Conservation (phyloP, 495 filamentous ascomycete genomes). For the Pseudotulostoma volvatum region DNA sequence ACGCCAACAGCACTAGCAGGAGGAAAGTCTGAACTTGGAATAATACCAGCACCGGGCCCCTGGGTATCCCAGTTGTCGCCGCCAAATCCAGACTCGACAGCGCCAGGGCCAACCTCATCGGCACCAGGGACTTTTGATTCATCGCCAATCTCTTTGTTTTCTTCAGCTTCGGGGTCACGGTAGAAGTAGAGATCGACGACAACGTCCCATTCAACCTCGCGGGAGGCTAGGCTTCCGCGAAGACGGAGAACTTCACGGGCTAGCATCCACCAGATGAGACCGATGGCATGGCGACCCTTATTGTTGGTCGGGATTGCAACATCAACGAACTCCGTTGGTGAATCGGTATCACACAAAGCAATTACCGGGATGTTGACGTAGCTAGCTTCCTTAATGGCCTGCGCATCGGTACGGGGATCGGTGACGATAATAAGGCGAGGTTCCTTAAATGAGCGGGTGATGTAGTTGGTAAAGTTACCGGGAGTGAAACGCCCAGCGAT, state of each 20-base stretch:
- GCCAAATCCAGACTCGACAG: constrained; percentile 68
- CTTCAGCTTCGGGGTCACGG: constrained; percentile 97
- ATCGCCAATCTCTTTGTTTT: constrained; percentile 74
- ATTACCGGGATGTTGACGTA: constrained; percentile 99
- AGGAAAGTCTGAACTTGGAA: constrained; percentile 42
- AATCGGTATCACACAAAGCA: constrained; percentile 97
- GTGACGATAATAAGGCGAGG: constrained; percentile 98
- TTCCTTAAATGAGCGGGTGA: constrained; percentile 99
- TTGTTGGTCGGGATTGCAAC: constrained; percentile 99
- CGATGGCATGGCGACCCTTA: constrained; percentile 98
- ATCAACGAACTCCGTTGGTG: constrained; percentile 97
- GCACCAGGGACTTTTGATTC: constrained; percentile 51
- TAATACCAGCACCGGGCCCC: constrained; percentile 41
- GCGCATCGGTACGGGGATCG: constrained; percentile 96
- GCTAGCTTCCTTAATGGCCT: constrained; percentile 98
- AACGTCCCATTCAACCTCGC: constrained; percentile 92
- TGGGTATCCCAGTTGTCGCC: constrained; percentile 35
- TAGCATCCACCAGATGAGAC: constrained; percentile 98
- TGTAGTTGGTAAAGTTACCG: constrained; percentile 99
- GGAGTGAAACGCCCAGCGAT: constrained; percentile 99
- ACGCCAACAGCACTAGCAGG: constrained; percentile 45
- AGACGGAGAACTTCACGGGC: constrained; percentile 98
- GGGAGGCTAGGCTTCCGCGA: constrained; percentile 82
- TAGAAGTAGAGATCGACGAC: constrained; percentile 99
- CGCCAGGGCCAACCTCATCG: constrained; percentile 68